These are phyloP conservation scores for Mycena polygramma DNA, from an alignment of 768 basidiomycete species.

Conservation along the genomic window DNA sequence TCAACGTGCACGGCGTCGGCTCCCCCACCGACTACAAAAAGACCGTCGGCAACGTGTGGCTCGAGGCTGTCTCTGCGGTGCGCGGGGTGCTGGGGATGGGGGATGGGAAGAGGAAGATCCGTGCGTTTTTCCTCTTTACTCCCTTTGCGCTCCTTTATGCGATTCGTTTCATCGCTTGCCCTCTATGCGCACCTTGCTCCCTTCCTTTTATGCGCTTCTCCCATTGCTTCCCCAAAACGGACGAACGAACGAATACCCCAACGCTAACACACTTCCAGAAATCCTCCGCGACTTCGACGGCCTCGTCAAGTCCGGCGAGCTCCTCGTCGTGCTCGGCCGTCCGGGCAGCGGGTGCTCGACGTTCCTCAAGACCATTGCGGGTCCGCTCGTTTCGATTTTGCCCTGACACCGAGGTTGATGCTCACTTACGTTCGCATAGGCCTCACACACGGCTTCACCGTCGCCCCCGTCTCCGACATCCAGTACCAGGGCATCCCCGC, in stretches of 20 bases:
- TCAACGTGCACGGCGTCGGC: slow-evolving; percentile 49
- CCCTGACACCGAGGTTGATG: too few relatives aligned
- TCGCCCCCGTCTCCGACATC: slow-evolving; percentile 26
- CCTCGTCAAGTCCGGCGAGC: slow-evolving; percentile 61
- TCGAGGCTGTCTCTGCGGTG: slow-evolving; percentile 36
- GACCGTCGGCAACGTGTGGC: slow-evolving; percentile 52
- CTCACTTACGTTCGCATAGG: slow-evolving; percentile 10
- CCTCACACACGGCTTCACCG: slow-evolving; percentile 17
- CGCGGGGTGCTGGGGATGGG: slow-evolving; percentile 42
- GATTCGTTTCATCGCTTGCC: too few relatives aligned
- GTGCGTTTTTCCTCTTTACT: not conserved
- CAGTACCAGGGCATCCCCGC: slow-evolving; percentile 54
- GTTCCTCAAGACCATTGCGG: slow-evolving; percentile 65
- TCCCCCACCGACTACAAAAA: slow-evolving; percentile 55
- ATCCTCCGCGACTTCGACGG: slow-evolving; percentile 65
- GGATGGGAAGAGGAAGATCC: slow-evolving; percentile 33
- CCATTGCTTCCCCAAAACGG: too few relatives aligned
- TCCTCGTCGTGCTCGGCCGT: slow-evolving; percentile 61
- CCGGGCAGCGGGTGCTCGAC: slow-evolving; percentile 61
- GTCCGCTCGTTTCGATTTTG: not conserved
- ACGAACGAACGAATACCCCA: too few relatives aligned
- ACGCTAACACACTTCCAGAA: too few relatives aligned
- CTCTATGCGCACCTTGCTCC: too few relatives aligned
- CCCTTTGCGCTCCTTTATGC: too few relatives aligned
- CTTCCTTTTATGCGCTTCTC: too few relatives aligned